phyloP scores from a whole-genome alignment of 2,329 filamentous ascomycete genomes.

The Alternaria ethzedia region DNA sequence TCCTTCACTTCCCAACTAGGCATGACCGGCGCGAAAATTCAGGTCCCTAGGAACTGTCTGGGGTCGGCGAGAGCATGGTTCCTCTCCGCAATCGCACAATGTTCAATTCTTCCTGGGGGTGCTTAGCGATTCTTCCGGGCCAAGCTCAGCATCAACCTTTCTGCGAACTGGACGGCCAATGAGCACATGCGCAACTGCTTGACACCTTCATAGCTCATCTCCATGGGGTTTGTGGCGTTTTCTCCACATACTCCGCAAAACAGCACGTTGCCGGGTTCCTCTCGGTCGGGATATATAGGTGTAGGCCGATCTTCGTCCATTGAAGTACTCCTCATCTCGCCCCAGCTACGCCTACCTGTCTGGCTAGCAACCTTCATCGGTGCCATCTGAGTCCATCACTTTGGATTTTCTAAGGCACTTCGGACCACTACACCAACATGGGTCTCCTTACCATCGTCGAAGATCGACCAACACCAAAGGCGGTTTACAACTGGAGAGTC shows the following conservation, averaged over 20 bases:
- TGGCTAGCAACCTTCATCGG: conserved; percentile 1
- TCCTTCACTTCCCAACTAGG: conserved; percentile 9
- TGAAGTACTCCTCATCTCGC: neutral
- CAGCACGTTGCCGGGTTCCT: conserved; percentile 4
- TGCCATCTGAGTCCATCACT: neutral
- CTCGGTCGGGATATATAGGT: conserved; percentile 15
- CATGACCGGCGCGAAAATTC: neutral
- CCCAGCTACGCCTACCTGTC: neutral
- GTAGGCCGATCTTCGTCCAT: conserved; percentile 6
- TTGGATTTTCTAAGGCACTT: neutral
- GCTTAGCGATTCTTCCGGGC: conserved; percentile 12
- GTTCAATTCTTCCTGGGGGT: neutral
- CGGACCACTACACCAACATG: conserved; percentile 26
- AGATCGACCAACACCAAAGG: conserved; percentile 60
- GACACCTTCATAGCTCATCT: conserved; percentile 4
- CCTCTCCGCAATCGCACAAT: conserved; percentile 3
- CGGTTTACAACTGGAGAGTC: conserved; percentile 66
- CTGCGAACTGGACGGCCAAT: conserved; percentile 3
- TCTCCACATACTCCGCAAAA: conserved; percentile 24
- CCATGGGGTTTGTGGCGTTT: conserved; percentile 30
- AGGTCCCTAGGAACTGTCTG: neutral
- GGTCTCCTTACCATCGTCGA: conserved; percentile 45
- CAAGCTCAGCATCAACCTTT: conserved; percentile 4
- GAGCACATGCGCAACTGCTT: neutral
- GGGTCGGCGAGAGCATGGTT: neutral